Evolutionary conservation across 73 alveolate species (phyloP), one percentile per base, ranked within the genome.

Genomic region (Durusdinium trenchii): DNA sequence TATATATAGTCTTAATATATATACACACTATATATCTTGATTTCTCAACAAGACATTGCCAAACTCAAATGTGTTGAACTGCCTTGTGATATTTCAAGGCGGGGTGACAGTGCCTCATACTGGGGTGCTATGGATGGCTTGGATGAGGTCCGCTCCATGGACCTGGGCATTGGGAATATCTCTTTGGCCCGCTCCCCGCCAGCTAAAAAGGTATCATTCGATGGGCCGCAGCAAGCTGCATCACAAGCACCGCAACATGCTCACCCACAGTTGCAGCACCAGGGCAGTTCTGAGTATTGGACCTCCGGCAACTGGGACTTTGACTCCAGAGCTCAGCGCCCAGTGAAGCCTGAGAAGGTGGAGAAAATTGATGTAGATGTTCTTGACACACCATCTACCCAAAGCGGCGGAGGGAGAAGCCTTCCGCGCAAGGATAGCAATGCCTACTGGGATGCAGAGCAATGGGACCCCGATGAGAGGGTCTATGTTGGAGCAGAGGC

Each of bases 371-470:
- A 85, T 38, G 81, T 36, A 16, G 94, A 48, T 3, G 95, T 38
- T 52, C 6, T n/a, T 50, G 94, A 84, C n/a, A 84, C 94, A 48
- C 78, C 94, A n/a, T 84, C 94, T 18, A 84, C 94, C 51, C 71
- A 51, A 30, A 51, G 94, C 61, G 61, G 87, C 2, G 35, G 61
- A 1, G 98, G 46, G 28, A 91, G 45, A 43, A 47, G 67, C 89
- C 87, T 91, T 23, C 67, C 98, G 5, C 89, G 99, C 36, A 75
- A 94, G 36, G 99, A 57, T 28, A 94, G 99, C 93, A 78, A 73
- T 54, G 99, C 99, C 38, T 94, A 94, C 45, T 94, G 99, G 99
- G 91, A 76, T 73, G 99, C 99, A 3, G 83, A 94, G 51, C 94
- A 73, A 40, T 94, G 99, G 99, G 99, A 94, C 43, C 99, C 99